Evolutionary conservation across 140 eudicot species (phyloP).

Genomic region (Oenanthe javanica): DNA sequence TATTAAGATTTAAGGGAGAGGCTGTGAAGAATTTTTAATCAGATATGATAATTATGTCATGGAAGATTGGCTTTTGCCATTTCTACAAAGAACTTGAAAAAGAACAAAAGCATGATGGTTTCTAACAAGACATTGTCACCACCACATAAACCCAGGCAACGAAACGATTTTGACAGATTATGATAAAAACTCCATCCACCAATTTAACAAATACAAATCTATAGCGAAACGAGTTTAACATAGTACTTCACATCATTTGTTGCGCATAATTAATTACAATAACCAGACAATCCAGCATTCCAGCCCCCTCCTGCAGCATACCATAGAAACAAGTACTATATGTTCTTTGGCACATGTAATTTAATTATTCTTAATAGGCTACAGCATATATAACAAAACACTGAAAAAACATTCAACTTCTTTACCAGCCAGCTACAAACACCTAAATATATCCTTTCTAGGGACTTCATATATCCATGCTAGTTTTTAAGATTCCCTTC

Average conservation of each 20-base stretch:
- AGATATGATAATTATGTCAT: neutral
- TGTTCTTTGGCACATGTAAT: neutral
- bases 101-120: neutral
- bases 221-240: neutral
- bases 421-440: constrained; percentile 3
- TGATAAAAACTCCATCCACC: neutral
- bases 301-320: neutral
- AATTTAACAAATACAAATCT: neutral
- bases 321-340: neutral
- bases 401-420: neutral
- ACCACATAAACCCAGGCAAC: neutral
- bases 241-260: neutral
- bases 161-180: neutral
- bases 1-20: neutral
- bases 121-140: neutral
- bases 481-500: constrained; percentile 10
- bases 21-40: neutral
- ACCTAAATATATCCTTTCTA: neutral
- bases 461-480: neutral
- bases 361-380: neutral
- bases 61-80: neutral
- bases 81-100: neutral
- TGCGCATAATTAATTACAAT: neutral
- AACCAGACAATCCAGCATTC: neutral
- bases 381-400: neutral